These are phyloP conservation scores for Sporodiniella umbellata DNA, from an alignment of 371 early-diverging fungal genomes.

Conservation along the genomic window DNA sequence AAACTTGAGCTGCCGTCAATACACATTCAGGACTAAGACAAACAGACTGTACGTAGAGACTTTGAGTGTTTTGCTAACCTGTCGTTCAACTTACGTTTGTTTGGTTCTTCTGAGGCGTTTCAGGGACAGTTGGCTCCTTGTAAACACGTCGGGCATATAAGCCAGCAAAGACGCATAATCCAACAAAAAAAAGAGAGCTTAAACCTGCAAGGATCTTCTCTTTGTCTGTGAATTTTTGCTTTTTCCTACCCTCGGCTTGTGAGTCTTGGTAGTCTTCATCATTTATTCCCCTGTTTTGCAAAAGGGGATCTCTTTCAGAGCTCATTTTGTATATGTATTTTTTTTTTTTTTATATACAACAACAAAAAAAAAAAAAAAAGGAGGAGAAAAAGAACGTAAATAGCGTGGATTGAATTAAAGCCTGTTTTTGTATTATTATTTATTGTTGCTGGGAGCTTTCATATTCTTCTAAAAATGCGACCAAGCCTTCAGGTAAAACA, in stretches of 20 bases:
- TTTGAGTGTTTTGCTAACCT: not conserved
- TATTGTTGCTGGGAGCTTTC: conserved; percentile 5
- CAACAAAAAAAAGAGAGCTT: conserved; percentile 28
- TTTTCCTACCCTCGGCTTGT: conserved; percentile 2
- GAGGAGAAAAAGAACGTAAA: not conserved
- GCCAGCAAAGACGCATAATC: conserved; percentile 34
- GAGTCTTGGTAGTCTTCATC: not conserved
- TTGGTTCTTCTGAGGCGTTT: conserved; percentile 9
- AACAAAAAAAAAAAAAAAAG: not conserved
- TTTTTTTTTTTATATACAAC: no score
- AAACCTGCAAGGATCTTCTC: conserved; percentile 35
- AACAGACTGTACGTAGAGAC: conserved; percentile 21
- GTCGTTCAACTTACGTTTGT: conserved; percentile 11
- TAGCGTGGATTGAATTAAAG: not conserved
- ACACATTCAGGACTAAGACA: conserved; percentile 59
- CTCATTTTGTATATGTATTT: conserved; percentile 16
- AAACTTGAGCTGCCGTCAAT: conserved; percentile 51
- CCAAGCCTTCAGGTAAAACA: conserved; percentile 41
- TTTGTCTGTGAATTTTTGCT: conserved; percentile 30
- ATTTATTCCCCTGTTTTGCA: conserved; percentile 6
- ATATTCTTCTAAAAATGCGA: conserved; percentile 40
- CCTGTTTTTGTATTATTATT: no score
- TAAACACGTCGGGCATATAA: conserved; percentile 35
- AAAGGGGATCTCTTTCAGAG: conserved; percentile 32
- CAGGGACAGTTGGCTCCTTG: conserved; percentile 14